Conservation (phyloP, 2,329 filamentous ascomycete genomes). For the Chalaropsis ovoidea region DNA sequence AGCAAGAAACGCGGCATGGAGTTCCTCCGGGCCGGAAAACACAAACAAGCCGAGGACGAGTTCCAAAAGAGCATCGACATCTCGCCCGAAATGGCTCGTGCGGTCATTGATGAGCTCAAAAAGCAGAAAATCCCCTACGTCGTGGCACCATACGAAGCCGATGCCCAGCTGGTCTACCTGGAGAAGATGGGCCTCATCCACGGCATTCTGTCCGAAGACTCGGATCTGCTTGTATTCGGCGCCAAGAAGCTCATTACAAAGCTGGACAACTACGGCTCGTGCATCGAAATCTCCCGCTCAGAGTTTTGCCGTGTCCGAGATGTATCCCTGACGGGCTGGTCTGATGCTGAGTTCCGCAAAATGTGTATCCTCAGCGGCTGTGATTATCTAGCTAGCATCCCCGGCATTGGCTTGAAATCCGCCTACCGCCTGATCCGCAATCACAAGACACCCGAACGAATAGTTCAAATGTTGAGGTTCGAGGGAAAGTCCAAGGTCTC, state of each 20-base stretch:
- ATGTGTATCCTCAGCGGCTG: constrained; percentile 98
- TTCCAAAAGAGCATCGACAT: constrained; percentile 93
- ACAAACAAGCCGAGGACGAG: constrained; percentile 68
- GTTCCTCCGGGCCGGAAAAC: constrained; percentile 69
- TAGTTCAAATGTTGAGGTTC: constrained; percentile 75
- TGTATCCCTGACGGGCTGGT: constrained; percentile 82
- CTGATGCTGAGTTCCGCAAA: constrained; percentile 76
- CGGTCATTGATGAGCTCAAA: constrained; percentile 86
- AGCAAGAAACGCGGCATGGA: constrained; percentile 67
- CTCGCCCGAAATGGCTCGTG: constrained; percentile 87
- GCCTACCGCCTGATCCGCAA: constrained; percentile 84
- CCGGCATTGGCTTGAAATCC: constrained; percentile 81
- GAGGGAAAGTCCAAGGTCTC: constrained; percentile 79
- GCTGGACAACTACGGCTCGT: constrained; percentile 85
- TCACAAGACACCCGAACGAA: constrained; percentile 73
- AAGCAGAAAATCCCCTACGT: constrained; percentile 69
- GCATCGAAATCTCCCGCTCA: constrained; percentile 77
- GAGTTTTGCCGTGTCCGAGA: constrained; percentile 86
- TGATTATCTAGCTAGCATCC: constrained; percentile 83
- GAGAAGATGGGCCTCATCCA: constrained; percentile 74
- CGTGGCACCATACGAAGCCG: constrained; percentile 93
- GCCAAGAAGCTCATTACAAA: constrained; percentile 86
- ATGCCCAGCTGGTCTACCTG: constrained; percentile 91
- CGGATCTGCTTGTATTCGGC: constrained; percentile 89
- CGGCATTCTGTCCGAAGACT: constrained; percentile 92